Evolutionary conservation across 768 basidiomycete species (phyloP).

Genomic region (Naganishia antarctica): DNA sequence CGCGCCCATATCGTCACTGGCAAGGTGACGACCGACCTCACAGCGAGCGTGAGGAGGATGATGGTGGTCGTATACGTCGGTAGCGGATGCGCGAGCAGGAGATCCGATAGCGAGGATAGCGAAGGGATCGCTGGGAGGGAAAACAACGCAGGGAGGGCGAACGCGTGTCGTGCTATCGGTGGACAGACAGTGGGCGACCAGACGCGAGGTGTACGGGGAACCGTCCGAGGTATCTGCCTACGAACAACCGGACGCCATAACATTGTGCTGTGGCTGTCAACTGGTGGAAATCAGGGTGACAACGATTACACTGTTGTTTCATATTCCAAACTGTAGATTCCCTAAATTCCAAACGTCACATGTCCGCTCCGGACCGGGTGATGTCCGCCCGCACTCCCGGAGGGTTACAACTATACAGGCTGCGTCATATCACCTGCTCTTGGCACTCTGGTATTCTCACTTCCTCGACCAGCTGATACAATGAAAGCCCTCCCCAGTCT

Average conservation of each 20-base stretch:
- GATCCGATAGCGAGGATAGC: conserved; percentile 18
- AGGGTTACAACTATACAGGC: too few species aligned
- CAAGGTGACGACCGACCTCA: conserved; percentile 44
- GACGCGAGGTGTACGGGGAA: background rate
- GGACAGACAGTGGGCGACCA: too few species aligned
- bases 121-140: conserved; percentile 17
- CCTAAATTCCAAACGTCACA: too few species aligned
- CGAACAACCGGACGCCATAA: background rate
- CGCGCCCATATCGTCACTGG: conserved; percentile 49
- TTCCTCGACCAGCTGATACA: background rate
- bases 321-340: too few species aligned
- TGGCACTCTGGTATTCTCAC: too few species aligned
- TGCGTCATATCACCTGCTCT: too few species aligned
- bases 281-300: too few species aligned
- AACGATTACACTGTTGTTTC: too few species aligned
- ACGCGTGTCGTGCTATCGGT: too few species aligned
- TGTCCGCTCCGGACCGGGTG: too few species aligned
- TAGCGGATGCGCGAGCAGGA: conserved; percentile 29
- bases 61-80: conserved; percentile 35
- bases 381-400: too few species aligned
- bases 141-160: background rate
- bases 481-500: background rate
- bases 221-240: background rate
- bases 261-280: too few species aligned
- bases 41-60: conserved; percentile 44